Evolutionary conservation across 2,329 filamentous ascomycete species (phyloP), one percentile per base, ranked within the genome.

Genomic region (Phaeosphaeriaceae sp.): DNA sequence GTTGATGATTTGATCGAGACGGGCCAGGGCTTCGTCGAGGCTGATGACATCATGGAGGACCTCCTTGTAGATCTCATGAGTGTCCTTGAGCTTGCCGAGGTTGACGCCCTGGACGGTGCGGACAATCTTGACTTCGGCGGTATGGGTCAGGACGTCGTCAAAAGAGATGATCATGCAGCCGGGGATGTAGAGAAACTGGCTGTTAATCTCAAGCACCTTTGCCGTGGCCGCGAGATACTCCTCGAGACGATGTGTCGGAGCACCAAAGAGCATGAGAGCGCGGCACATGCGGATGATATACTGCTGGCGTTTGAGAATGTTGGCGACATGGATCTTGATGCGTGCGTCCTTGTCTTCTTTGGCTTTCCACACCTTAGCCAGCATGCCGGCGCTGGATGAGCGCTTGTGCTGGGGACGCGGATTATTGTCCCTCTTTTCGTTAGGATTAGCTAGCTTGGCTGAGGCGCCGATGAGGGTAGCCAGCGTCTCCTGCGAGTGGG

Each of bases 161-260:
- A 96, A 96, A 4, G 89, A 93, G 67, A 96, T 89, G 51, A 96
- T 88, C 92, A 96, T 96, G 66, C 89, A 94, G 0, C 89, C 90
- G 0, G 92, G 92, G 6, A 96, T 83, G 67, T 96, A 96, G 13
- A 96, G 78, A 60, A 93, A 96, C 64, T 96, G 90, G 20, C 87
- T 87, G 60, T 95, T 88, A 16, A 96, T 91, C 70, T 92, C 89
- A 17, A 96, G 82, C 1, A 93, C 89, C 20, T 89, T 83, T 2
- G 92, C 88, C 6, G 89, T 91, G 85, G 91, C 94, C 48, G 83
- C 86, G 82, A 96, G 87, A 70, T 95, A 96, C 68, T 96, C 88
- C 72, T 97, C 92, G 13, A 97, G 79, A 3, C 92, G 86, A 74
- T 97, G 92, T 0, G 91, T 96, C 1, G 92, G 92, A 0, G 92